Base-by-base conservation (phyloP, 148 eudicot species). In the Chenopodium berlandieri region DNA sequence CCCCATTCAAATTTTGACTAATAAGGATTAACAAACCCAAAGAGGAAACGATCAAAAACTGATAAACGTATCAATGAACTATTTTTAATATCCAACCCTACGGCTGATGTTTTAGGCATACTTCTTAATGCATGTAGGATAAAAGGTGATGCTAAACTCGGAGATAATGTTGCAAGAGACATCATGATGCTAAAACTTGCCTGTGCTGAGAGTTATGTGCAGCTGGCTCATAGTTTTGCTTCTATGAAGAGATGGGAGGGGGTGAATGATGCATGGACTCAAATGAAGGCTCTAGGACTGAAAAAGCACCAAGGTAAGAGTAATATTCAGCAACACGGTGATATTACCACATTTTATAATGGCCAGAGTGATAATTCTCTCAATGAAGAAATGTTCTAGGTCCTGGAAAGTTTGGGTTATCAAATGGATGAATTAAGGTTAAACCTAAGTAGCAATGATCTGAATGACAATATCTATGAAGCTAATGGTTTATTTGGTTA, bases 251-350 rank as follows among this genome's bases (percentile, higher is more conserved):
- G 85, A 80, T 95, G 98, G 98, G 91, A 91, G n/a, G 89, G 87
- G 27, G 96, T 92, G 72, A 91, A 89, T 75, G 89, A 92, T 83
- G 90, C 90, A 17, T 93, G 94, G 97, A 71, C 75, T 10, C 90
- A 91, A 78, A 95, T 95, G 98, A 93, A 89, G 78, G 88, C 92
- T 77, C 91, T 89, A 82, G 98, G 97, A 48, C 79, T 93, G 62
- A 92, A 75, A 83, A 95, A 93, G 81, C 82, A 87, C 80, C 97
- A 96, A 8, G 97, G 93, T 62, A 91, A 97, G 98, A 95, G 98
- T 82, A 88, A 83, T 80, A 83, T 91, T 82, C 92, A 93, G 48
- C 82, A 85, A 83, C 90, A 89, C 74, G 96, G 98, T 50, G 81
- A 74, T 12, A 88, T 90, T 79, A 82, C 93, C 17, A 91, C 91